Conservation (phyloP, 176 grass and related monocot species). For the Avena atlantica region DNA sequence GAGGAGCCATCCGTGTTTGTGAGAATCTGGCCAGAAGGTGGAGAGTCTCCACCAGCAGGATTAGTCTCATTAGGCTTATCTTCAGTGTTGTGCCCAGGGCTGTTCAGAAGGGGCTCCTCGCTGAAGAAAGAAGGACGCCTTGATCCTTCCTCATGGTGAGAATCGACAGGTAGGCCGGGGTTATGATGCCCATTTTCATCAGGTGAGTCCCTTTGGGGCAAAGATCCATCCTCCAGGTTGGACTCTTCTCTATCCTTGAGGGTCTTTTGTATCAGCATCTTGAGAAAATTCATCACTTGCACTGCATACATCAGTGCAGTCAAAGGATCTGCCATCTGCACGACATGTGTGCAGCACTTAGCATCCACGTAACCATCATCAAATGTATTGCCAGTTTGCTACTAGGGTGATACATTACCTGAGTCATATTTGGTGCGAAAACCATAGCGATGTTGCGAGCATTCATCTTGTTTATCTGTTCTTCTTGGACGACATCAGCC, state of each 20-base stretch:
- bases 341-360: neutral
- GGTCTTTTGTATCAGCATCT: slow-evolving; percentile 73
- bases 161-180: slow-evolving; percentile 53
- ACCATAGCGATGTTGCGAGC: slow-evolving; percentile 75
- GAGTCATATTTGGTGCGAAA: slow-evolving; percentile 85
- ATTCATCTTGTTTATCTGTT: slow-evolving; percentile 77
- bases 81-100: slow-evolving; percentile 37
- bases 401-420: slow-evolving; percentile 45
- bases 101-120: slow-evolving; percentile 60
- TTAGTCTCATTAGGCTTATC: slow-evolving; percentile 40
- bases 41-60: slow-evolving; percentile 26
- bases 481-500: slow-evolving; percentile 79
- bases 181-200: slow-evolving; percentile 81
- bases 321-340: slow-evolving; percentile 75
- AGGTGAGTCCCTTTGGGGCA: slow-evolving; percentile 55
- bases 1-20: slow-evolving; percentile 41
- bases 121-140: slow-evolving; percentile 48
- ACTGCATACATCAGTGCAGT: slow-evolving; percentile 83
- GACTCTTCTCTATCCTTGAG: slow-evolving; percentile 67
- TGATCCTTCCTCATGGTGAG: slow-evolving; percentile 49
- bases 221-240: slow-evolving; percentile 53
- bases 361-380: neutral
- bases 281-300: slow-evolving; percentile 91
- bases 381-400: neutral
- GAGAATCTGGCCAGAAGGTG: slow-evolving; percentile 29